Percentiles rank a stretch among this genome's conserved stretches.
Evolutionary conservation across 1,284 basidiomycete genomes (phyloP).

Genomic region (Phellinidium pouzarii): DNA sequence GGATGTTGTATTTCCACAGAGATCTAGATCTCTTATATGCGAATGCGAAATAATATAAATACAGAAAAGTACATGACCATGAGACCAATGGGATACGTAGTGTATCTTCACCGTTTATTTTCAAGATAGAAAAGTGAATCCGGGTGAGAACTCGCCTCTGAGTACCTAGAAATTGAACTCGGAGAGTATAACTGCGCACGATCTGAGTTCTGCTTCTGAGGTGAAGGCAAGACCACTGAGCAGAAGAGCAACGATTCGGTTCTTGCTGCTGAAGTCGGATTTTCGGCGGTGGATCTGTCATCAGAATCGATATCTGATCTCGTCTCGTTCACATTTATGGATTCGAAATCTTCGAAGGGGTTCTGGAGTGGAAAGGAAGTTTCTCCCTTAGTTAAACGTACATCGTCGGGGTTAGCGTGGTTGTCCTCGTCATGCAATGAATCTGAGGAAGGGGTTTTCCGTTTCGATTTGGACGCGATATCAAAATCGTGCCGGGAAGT

Average conservation of each 20-base stretch:
- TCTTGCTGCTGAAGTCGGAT: too few relatives aligned
- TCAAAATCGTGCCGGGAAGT: constrained; percentile 1
- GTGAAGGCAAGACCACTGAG: too few relatives aligned
- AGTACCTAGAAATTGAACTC: constrained; percentile 7
- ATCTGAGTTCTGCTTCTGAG: neutral
- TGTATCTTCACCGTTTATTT: neutral
- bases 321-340: neutral
- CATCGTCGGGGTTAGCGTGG: neutral
- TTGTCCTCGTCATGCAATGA: neutral
- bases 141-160: constrained; percentile 7
- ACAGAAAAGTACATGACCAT: too few relatives aligned
- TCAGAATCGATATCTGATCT: too few relatives aligned
- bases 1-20: too few relatives aligned
- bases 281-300: too few relatives aligned
- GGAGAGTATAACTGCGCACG: neutral
- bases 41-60: too few relatives aligned
- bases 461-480: constrained; percentile 13
- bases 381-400: neutral
- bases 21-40: too few relatives aligned
- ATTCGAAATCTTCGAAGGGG: constrained; percentile 19
- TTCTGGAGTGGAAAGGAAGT: constrained; percentile 1
- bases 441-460: neutral
- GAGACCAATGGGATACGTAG: neutral
- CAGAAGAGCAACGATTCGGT: too few relatives aligned
- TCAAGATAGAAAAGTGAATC: constrained; percentile 15